phyloP scores from a whole-genome alignment of 345 rosid genomes.

The Eucalyptus grandis region DNA sequence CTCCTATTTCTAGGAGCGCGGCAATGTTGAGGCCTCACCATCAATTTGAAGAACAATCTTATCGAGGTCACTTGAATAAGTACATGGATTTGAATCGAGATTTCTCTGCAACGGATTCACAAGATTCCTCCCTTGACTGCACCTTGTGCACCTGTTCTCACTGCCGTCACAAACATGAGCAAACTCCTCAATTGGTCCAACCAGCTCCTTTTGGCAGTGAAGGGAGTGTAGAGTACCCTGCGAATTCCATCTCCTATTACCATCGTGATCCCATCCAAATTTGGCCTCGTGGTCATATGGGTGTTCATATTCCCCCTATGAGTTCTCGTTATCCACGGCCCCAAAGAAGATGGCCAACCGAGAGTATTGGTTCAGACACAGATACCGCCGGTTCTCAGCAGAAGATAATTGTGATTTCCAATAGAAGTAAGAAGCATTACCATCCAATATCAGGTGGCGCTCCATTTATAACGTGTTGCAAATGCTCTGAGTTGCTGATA shows the following conservation, averaged over 20 bases:
- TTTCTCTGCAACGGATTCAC: constrained; percentile 26
- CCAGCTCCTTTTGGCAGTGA: constrained; percentile 23
- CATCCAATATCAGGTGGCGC: constrained; percentile 77
- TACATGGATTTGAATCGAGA: constrained; percentile 22
- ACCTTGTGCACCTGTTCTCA: constrained; percentile 61
- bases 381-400: constrained; percentile 13
- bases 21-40: constrained; percentile 4
- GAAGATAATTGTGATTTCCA: constrained; percentile 24
- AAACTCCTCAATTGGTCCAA: constrained; percentile 28
- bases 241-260: constrained; percentile 20
- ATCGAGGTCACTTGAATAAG: constrained; percentile 27
- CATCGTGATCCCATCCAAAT: constrained; percentile 24
- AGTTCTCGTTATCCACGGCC: neutral
- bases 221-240: constrained; percentile 24
- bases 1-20: neutral
- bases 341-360: constrained; percentile 63
- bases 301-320: neutral
- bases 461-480: constrained; percentile 58
- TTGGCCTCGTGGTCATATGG: neutral
- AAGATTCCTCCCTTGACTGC: constrained; percentile 26
- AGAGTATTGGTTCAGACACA: constrained; percentile 16
- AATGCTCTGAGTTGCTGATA: constrained; percentile 60
- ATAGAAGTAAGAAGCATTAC: neutral
- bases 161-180: constrained; percentile 46
- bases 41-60: constrained; percentile 10